Conservation (phyloP, 768 basidiomycete species). For the Boletellus emodensis region DNA sequence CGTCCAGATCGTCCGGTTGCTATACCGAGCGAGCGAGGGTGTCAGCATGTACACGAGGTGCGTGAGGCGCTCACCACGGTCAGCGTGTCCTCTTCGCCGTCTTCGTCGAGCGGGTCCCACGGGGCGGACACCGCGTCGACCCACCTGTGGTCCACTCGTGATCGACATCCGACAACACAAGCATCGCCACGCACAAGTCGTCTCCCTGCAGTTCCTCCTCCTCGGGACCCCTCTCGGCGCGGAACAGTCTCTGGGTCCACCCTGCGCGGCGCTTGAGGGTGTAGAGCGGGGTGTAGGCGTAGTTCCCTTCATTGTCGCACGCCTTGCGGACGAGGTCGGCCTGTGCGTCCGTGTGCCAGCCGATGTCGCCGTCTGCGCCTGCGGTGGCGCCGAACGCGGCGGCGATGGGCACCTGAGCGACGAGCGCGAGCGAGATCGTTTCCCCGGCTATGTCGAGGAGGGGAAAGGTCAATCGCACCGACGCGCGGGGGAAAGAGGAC, state of each 20-base stretch:
- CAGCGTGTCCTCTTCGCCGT: conserved; percentile 20
- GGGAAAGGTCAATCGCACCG: not conserved
- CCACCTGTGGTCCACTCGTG: conserved; percentile 19
- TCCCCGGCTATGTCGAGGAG: conserved; percentile 20
- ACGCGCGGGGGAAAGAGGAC: not conserved
- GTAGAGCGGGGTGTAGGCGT: conserved; percentile 28
- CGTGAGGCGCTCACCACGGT: conserved; percentile 7
- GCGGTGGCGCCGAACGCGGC: conserved; percentile 5
- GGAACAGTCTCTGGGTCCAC: conserved; percentile 2
- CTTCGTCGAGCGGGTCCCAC: conserved; percentile 25
- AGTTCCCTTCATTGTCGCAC: conserved; percentile 16
- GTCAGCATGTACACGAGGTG: not conserved
- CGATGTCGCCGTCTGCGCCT: conserved; percentile 8
- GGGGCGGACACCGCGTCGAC: conserved; percentile 8
- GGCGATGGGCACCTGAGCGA: conserved; percentile 10
- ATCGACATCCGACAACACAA: not conserved
- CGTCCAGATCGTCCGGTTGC: not conserved
- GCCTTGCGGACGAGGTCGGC: conserved; percentile 23
- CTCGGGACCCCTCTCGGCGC: not conserved
- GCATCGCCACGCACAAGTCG: conserved; percentile 13
- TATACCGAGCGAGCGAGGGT: not conserved
- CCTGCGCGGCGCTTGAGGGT: conserved; percentile 14
- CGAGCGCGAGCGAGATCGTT: conserved; percentile 23
- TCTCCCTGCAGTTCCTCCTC: not conserved
- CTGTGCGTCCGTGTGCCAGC: conserved; percentile 22